Percentiles rank a stretch among this genome's conserved stretches.
These are phyloP conservation scores for Diaporthe australafricana DNA, from an alignment of 2,329 filamentous ascomycete species.

Conservation along the genomic window DNA sequence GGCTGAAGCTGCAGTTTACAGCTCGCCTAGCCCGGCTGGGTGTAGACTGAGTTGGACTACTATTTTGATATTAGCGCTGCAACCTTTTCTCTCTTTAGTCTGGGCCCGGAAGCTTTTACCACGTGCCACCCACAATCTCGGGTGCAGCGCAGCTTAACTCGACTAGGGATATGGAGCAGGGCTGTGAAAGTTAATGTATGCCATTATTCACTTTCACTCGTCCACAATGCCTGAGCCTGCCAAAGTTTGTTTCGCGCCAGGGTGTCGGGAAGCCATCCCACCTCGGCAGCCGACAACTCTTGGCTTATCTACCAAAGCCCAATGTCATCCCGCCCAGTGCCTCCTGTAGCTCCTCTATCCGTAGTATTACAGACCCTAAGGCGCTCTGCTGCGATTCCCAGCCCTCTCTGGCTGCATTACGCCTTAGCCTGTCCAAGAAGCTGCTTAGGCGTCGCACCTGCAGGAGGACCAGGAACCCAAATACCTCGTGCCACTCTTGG, in stretches of 20 bases:
- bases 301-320: conserved; percentile 2
- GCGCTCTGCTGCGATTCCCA: conserved; percentile 6
- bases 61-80: conserved; percentile 1
- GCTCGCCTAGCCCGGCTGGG: neutral
- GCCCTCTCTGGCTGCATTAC: neutral
- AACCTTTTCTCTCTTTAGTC: neutral
- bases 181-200: neutral
- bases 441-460: conserved; percentile 20
- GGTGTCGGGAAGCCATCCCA: neutral
- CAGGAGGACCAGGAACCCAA: conserved; percentile 12
- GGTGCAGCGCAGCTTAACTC: neutral
- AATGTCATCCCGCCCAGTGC: conserved; percentile 13
- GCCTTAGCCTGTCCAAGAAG: neutral
- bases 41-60: neutral
- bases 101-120: neutral
- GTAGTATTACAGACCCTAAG: neutral
- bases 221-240: neutral
- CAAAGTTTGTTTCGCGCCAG: neutral
- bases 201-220: neutral
- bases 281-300: neutral
- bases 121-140: neutral
- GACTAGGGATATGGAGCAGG: too few species aligned
- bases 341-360: conserved; percentile 16
- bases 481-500: conserved; percentile 1
- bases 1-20: too few species aligned